These are phyloP conservation scores for Boletus vinaceobasis DNA, from an alignment of 768 basidiomycete genomes.

Conservation along the genomic window DNA sequence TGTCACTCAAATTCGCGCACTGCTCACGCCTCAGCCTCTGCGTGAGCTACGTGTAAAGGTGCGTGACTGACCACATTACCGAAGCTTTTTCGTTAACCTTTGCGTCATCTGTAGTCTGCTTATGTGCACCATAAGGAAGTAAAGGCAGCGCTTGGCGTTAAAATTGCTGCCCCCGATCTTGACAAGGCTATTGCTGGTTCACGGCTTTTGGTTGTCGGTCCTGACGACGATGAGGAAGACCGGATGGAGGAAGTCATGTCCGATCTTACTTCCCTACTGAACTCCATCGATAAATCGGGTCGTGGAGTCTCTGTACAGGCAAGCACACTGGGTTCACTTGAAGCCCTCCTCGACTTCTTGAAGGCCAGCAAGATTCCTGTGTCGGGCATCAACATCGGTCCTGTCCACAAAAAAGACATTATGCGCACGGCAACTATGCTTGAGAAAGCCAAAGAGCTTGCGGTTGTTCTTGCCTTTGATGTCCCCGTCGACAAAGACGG, in stretches of 20 bases:
- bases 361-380: conserved; percentile 95
- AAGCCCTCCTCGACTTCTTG: conserved; percentile 95
- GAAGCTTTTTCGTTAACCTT: conserved; percentile 1
- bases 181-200: conserved; percentile 99
- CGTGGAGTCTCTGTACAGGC: conserved; percentile 97
- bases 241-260: conserved; percentile 95
- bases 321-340: conserved; percentile 93
- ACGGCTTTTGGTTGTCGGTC: conserved; percentile 84
- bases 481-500: conserved; percentile 93
- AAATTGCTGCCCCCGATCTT: conserved; percentile 90
- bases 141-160: conserved; percentile 95
- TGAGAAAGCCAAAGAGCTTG: conserved; percentile 92
- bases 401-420: conserved; percentile 92
- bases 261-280: conserved; percentile 82
- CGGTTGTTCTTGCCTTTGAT: conserved; percentile 95
- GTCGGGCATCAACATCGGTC: conserved; percentile 95
- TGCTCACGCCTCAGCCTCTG: conserved; percentile 94
- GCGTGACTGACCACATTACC: conserved; percentile 11
- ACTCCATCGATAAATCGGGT: conserved; percentile 93
- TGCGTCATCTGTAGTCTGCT: conserved; percentile 55
- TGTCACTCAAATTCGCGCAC: conserved; percentile 88
- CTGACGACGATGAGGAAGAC: conserved; percentile 96
- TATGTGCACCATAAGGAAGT: conserved; percentile 98
- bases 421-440: conserved; percentile 92
- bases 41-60: conserved; percentile 96